Evolutionary conservation across 2,329 filamentous ascomycete genomes (phyloP), one percentile per base, ranked within the genome.

Genomic region (Diplodia scrobiculata): DNA sequence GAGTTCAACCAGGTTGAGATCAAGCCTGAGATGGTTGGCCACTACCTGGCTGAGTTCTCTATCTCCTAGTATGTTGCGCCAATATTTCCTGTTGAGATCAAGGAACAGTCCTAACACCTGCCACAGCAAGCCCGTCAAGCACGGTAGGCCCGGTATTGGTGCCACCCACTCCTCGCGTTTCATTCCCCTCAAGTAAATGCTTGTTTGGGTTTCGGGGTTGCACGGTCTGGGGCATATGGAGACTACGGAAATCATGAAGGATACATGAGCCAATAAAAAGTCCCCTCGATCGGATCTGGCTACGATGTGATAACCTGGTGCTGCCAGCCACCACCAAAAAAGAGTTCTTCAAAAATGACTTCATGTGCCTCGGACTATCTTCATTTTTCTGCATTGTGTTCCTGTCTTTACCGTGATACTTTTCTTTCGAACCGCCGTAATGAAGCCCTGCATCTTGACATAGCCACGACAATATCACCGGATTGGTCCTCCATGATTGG

Each of bases 1-100:
- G 93, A 98, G 85, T 99, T 99, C 91, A 99, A 99, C 90, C 94
- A 97, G 88, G 93, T 99, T 77, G 95, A 99, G 85, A 95, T 99
- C 86, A 97, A 97, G 90, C 95, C 95, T 77, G 95, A 99, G 88
- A 99, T 99, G 95, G 95, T 99, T 83, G 95, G 95, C 82, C 94
- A 98, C 87, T 97, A 97, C 88, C 87, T 99, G 74, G 95, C 87
- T 79, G 95, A 99, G 86, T 99, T 99, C 89, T 97, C 93, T 75
- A 99, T 99, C 86, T 95, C 94, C 86, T 99, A 99, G 92, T 96
- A 91, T 77, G 91, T 92, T 72, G 19, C 66, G 53, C 36, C 36
- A 9, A 21, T n/a, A 11, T 19, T 11, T 21, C 25, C 13, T 32
- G 19, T 10, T 11, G 1, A 6, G 6, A 1, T 9, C 1, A 29